A percentile compares a stretch with the other conserved stretches of the same genome.
Evolutionary conservation across 768 basidiomycete genomes (phyloP).

Genomic region (Myochromella boudieri): DNA sequence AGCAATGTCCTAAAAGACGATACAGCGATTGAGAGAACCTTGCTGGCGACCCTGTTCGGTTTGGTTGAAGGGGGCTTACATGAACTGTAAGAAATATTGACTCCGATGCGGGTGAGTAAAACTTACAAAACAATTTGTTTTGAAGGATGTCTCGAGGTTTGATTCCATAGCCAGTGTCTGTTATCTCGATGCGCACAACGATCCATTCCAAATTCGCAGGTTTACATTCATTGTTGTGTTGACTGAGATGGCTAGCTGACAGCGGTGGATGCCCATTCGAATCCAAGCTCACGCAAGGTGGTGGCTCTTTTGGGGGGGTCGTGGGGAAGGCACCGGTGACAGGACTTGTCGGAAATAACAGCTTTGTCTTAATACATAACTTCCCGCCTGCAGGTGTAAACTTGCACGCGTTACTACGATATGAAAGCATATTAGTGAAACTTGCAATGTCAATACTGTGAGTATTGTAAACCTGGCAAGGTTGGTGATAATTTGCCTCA

Average conservation of each 20-base stretch:
- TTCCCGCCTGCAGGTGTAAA: conserved; percentile 73
- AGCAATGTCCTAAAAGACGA: conserved; percentile 2
- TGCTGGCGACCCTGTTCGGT: conserved; percentile 76
- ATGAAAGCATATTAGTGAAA: not conserved
- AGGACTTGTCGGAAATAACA: conserved; percentile 37
- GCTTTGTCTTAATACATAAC: conserved; percentile 64
- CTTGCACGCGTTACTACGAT: conserved; percentile 70
- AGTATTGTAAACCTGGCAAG: conserved; percentile 65
- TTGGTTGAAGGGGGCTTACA: conserved; percentile 70
- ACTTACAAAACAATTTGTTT: conserved; percentile 69
- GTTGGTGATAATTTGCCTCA: conserved; percentile 82
- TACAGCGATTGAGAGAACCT: conserved; percentile 28
- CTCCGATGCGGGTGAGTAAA: not conserved
- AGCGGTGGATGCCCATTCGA: conserved; percentile 29
- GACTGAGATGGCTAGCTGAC: conserved; percentile 40
- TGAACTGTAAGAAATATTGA: not conserved
- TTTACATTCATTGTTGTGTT: conserved; percentile 50
- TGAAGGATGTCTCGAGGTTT: conserved; percentile 61
- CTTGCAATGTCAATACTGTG: not conserved
- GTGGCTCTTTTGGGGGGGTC: not conserved
- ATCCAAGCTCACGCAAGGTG: not conserved
- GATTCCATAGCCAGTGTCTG: conserved; percentile 66
- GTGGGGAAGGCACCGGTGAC: not conserved
- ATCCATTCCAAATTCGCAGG: conserved; percentile 53
- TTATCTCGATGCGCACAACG: conserved; percentile 83